A percentile compares a stretch with the other conserved stretches of the same genome.
Evolutionary conservation across 352 stramenopile species (phyloP).

Genomic region (Hyaloperonospora arabidopsidis): DNA sequence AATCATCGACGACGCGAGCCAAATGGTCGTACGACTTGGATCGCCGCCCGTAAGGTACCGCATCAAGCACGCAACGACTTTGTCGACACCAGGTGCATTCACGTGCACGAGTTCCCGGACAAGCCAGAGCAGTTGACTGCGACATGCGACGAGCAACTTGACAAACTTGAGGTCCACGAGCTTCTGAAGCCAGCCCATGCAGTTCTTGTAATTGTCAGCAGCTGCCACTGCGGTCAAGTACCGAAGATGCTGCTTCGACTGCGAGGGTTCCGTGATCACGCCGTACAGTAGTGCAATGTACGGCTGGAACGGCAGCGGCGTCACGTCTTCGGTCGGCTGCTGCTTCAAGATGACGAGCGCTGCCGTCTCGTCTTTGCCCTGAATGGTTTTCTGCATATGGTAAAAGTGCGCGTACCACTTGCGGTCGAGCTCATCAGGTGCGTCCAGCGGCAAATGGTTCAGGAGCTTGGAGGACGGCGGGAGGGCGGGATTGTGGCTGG

Average conservation of each 20-base stretch:
- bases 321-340: slow-evolving; percentile 25
- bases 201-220: slow-evolving; percentile 66
- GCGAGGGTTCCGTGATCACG: slow-evolving; percentile 56
- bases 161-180: slow-evolving; percentile 78
- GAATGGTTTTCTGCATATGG: slow-evolving; percentile 77
- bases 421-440: slow-evolving; percentile 67
- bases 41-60: slow-evolving; percentile 61
- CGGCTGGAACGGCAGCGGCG: slow-evolving; percentile 58
- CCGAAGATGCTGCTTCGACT: slow-evolving; percentile 71
- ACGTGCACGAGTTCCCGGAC: slow-evolving; percentile 72
- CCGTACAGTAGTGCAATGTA: slow-evolving; percentile 76
- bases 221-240: slow-evolving; percentile 54
- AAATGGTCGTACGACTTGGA: slow-evolving; percentile 61
- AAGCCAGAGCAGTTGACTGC: slow-evolving; percentile 74
- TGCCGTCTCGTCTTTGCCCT: slow-evolving; percentile 54
- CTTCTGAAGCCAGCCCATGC: slow-evolving; percentile 68
- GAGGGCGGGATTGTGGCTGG: slow-evolving; percentile 14
- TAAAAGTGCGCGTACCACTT: slow-evolving; percentile 86
- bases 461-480: slow-evolving; percentile 67
- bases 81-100: slow-evolving; percentile 61
- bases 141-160: slow-evolving; percentile 65
- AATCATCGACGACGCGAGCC: slow-evolving; percentile 72
- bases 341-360: slow-evolving; percentile 58
- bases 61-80: slow-evolving; percentile 68
- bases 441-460: slow-evolving; percentile 63